Evolutionary conservation across 2,329 filamentous ascomycete genomes (phyloP), one percentile per base, ranked within the genome.

Genomic region (Calonectria multiphialidica): DNA sequence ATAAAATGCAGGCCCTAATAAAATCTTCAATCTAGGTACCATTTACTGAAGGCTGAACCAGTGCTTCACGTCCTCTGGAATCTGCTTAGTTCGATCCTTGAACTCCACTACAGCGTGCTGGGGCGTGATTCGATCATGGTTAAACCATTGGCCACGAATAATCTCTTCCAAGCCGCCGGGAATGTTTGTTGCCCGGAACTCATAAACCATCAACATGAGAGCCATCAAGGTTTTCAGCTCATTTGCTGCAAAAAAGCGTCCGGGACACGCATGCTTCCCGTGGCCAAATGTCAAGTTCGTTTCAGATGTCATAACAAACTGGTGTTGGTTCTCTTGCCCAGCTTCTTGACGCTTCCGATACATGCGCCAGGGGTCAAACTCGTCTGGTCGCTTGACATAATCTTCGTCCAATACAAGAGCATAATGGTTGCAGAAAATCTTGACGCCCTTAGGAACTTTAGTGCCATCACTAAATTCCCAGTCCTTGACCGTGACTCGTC

Each of bases 321-420:
- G 63, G 28, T 66, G 63, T 21, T 66, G 63, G 33, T 66, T 66
- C 33, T 47, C 63, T 55, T 66, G 63, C 12, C 63, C 63, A 21
- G 47, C 44, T 55, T 66, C 33, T 9, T 66, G 63, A 37, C 63
- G 63, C 15, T 55, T 66, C 6, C 28, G 35, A 30, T 66, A 66
- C 63, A 66, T 66, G 7, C 63, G 30, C 63, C 63, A 66, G 5
- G 63, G 63, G 35, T 66, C 63, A 33, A 66, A 66, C 6, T 66
- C 63, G 30, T 15, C 12, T 3, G 50, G 50, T 55, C 50, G 18
- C 30, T 55, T 55, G 3, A 55, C 15, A 5, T 55, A 55, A 21
- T 55, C 50, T 15, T 55, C 28, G 15, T 55, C 50, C 30, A 55
- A 33, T 15, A 55, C 50, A 13, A 55, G 50, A 3, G 50, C 23